Base-by-base conservation (phyloP, 106 monocot genomes). In the Cymbidium sinense region DNA sequence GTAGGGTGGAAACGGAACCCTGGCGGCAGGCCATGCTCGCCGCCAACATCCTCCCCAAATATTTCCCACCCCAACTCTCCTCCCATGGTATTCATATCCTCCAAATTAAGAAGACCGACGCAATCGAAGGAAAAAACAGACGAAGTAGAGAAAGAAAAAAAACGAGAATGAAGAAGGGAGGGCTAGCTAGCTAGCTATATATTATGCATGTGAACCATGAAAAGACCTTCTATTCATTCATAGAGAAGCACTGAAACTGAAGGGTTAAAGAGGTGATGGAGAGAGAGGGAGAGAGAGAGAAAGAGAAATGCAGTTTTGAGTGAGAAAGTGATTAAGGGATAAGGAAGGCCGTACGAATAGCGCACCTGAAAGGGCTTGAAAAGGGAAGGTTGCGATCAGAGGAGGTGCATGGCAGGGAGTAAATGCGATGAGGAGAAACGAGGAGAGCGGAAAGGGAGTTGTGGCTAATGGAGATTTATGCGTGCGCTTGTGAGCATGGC, bases 1-100 rank as follows among this genome's bases (percentile, higher is more conserved):
- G 95, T 93, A 0, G 95, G 95, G 51, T 93, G 95, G 73, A 95
- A 95, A 79, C 95, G 84, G 69, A 95, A 95, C 0, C 93, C 95
- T 0, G 93, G 90, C 2, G 95, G 95, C 28, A 95, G 79, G 2
- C 87, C 87, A 7, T 89, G 79, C 78, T 87, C 91, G 5, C 74
- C 74, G 7, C 44, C 28, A 6, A 73, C 69, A 10, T 90, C 90
- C 34, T 90, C 88, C 1, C 37, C 79, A 4, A 93, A 64, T 65
- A 86, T 64, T 27, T 90, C 86, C 90, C 86, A 88, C 58, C 79
- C 58, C 27, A 78, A 50, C 41, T 86, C 82, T 23, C 34, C 82
- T 34, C 76, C 64, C 75, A 81, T n/a, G 37, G 77, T 34, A 82
- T 71, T 82, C 76, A 76, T 77, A 76, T 34, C 10, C 64, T 81